These are phyloP conservation scores for Melanogaster broomeanus DNA, from an alignment of 768 basidiomycete species.

Conservation along the genomic window DNA sequence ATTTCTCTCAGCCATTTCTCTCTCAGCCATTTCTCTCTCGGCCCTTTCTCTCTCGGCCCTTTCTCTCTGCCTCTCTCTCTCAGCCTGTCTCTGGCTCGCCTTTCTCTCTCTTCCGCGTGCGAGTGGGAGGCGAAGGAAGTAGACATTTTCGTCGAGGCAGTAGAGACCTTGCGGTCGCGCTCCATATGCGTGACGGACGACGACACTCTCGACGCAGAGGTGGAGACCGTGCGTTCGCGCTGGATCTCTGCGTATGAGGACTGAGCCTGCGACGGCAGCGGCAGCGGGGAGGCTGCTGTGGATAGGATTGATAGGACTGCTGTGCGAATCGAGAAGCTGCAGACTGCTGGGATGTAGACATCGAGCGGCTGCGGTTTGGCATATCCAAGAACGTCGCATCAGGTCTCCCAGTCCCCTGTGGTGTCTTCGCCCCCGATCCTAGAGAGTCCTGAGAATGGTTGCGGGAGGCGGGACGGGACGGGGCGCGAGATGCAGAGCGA, in stretches of 20 bases:
- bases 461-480: conserved; percentile 51
- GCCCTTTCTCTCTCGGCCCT: conserved; percentile 12
- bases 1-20: no score
- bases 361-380: conserved; percentile 26
- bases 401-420: conserved; percentile 29
- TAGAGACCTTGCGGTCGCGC: conserved; percentile 26
- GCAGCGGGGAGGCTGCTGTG: not conserved
- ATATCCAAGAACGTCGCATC: conserved; percentile 31
- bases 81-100: conserved; percentile 16
- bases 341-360: conserved; percentile 22
- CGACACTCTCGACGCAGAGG: conserved; percentile 24
- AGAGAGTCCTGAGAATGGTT: conserved; percentile 50
- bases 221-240: conserved; percentile 25
- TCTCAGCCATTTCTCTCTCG: conserved; percentile 14
- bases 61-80: conserved; percentile 20
- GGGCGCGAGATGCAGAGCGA: conserved; percentile 32
- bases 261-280: not conserved
- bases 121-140: conserved; percentile 31
- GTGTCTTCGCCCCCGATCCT: conserved; percentile 33
- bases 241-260: conserved; percentile 23
- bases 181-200: conserved; percentile 22
- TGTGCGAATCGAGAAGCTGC: conserved; percentile 14
- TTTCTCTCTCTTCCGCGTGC: conserved; percentile 25
- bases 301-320: conserved; percentile 4
- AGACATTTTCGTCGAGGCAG: conserved; percentile 32